Evolutionary conservation across 768 basidiomycete genomes (phyloP).

Genomic region (Coprinellus aureogranulatus): DNA sequence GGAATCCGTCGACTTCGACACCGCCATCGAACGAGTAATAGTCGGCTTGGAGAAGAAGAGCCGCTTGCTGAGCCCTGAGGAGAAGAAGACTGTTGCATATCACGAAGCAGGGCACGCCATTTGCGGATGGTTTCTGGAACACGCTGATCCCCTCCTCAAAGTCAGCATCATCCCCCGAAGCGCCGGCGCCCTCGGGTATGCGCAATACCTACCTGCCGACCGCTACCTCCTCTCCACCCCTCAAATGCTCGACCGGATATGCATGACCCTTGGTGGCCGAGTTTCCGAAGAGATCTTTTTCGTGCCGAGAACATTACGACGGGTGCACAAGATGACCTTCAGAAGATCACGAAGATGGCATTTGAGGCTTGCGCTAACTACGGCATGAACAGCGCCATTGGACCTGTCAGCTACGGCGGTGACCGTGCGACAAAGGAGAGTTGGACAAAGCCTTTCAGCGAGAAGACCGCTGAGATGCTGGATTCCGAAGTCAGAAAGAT

Average conservation of each 20-base stretch:
- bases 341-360: constrained; percentile 97
- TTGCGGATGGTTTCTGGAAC: constrained; percentile 97
- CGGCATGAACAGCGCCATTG: constrained; percentile 94
- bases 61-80: constrained; percentile 86
- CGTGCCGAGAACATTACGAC: constrained; percentile 86
- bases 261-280: constrained; percentile 97
- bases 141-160: constrained; percentile 94
- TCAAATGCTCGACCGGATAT: constrained; percentile 93
- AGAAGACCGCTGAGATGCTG: constrained; percentile 93
- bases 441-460: constrained; percentile 98
- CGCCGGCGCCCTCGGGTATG: constrained; percentile 93
- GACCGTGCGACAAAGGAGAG: constrained; percentile 76
- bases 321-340: constrained; percentile 96
- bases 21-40: constrained; percentile 96
- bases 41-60: constrained; percentile 96
- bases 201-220: constrained; percentile 94
- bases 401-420: constrained; percentile 96
- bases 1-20: constrained; percentile 86
- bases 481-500: constrained; percentile 92
- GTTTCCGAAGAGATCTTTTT: constrained; percentile 99
- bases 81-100: constrained; percentile 98
- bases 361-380: constrained; percentile 95
- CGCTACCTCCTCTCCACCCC: constrained; percentile 94
- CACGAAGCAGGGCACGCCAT: constrained; percentile 99
- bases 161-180: constrained; percentile 98